Evolutionary conservation across 2,329 filamentous ascomycete genomes (phyloP), one percentile per base, ranked within the genome.

Genomic region (Penicillium sp.): DNA sequence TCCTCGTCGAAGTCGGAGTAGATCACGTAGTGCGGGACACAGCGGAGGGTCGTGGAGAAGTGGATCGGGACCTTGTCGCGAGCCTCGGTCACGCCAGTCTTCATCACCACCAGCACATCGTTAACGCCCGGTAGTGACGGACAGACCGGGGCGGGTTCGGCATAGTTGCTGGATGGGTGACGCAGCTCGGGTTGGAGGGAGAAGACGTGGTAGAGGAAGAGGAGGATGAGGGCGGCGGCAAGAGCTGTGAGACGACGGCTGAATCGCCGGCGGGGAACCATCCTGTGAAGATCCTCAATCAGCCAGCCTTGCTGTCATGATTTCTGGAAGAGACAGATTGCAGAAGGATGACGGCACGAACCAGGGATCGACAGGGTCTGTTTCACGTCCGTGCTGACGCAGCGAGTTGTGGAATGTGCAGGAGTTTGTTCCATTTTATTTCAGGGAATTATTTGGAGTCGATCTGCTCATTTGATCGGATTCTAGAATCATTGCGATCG

Each of bases 1-100:
- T 67, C 57, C 54, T 75, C 70, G 16, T 70, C 68, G 37, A 73
- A 73, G 55, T 80, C 77, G 43, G 76, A 79, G 59, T 76, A 78
- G 50, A 80, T 71, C 34, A 72, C 67, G 35, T 71, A 73, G 54
- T 77, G 62, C 20, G 73, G 70, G 28, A 75, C 67, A 60, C 76
- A 80, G 45, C 66, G 65, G 13, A 79, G 64, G 0, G 74, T 75
- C 1, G 73, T 75, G 34, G 66, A 55, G 41, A 77, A 68, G 48
- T 79, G 75, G 2, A 69, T 58, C 1, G 75, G 74, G 2, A 80
- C 66, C 52, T 77, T 77, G 17, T 72, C 67, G 36, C 65, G 57
- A 10, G 74, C 67, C 48, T 80, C 76, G 6, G 74, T 75, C 11
- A 76, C 75, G 36, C 76, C 77, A 0, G 77, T 80, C 45, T 74